Conservation (phyloP, 345 rosid genomes). For the Gossypium australe region DNA sequence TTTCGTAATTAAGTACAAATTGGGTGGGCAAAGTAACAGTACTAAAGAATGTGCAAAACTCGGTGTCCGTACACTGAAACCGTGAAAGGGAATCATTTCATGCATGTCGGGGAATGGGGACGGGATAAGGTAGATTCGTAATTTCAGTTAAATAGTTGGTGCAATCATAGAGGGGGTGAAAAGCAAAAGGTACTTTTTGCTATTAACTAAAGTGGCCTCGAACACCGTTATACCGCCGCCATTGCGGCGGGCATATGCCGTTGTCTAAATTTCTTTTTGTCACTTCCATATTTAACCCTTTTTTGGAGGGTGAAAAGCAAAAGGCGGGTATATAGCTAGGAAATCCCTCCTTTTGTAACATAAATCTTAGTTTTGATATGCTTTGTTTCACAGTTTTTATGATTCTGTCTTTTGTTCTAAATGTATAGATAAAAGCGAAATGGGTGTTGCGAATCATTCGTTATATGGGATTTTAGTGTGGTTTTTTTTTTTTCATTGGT, state of each 20-base stretch:
- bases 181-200: constrained; percentile 3
- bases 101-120: constrained; percentile 17
- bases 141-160: constrained; percentile 16
- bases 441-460: not conserved
- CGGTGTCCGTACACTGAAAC: constrained; percentile 41
- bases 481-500: not conserved
- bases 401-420: constrained; percentile 17
- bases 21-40: constrained; percentile 1
- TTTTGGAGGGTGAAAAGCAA: not conserved
- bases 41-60: constrained; percentile 23
- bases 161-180: not conserved
- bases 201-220: constrained; percentile 17
- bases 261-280: not conserved
- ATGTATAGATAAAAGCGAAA: constrained; percentile 13
- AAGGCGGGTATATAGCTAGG: not conserved
- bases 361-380: not conserved
- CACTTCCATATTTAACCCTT: no score
- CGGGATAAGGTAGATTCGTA: constrained; percentile 31
- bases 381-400: not conserved
- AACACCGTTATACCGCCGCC: constrained; percentile 62
- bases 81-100: constrained; percentile 19
- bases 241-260: constrained; percentile 66
- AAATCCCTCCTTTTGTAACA: not conserved
- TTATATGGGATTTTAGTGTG: not conserved
- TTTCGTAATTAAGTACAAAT: constrained; percentile 25